phyloP scores from a whole-genome alignment of 1,284 basidiomycete species.

The Apiotrichum montevideense region DNA sequence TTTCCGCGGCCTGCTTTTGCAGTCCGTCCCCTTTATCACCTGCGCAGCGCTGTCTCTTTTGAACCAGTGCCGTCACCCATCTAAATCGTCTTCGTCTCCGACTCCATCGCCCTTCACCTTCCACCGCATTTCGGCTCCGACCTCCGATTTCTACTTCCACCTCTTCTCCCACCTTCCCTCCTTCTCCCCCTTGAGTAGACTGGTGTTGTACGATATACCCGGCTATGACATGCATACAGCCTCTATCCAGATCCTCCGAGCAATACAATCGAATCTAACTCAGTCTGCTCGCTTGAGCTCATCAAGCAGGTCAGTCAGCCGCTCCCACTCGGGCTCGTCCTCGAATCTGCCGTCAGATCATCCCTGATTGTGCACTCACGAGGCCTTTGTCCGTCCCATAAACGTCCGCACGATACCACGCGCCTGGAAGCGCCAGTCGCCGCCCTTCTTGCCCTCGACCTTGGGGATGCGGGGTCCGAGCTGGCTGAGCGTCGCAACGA shows the following conservation, averaged over 20 bases:
- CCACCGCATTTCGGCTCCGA: no score
- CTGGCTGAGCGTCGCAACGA: conserved; percentile 74
- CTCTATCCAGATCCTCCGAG: neutral
- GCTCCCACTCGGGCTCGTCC: conserved; percentile 76
- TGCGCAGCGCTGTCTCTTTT: no score
- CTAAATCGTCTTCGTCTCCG: no score
- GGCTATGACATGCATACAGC: conserved; percentile 10
- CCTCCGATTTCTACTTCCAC: neutral
- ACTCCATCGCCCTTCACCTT: no score
- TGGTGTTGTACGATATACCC: conserved; percentile 15
- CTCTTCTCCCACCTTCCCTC: neutral
- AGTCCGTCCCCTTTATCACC: no score
- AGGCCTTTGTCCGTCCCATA: conserved; percentile 57
- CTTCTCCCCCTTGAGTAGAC: neutral
- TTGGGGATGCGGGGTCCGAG: conserved; percentile 61
- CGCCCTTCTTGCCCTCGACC: conserved; percentile 49
- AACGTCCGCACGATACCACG: conserved; percentile 83
- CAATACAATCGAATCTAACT: neutral
- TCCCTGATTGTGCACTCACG: conserved; percentile 28
- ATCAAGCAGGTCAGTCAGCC: conserved; percentile 54
- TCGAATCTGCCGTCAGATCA: conserved; percentile 54
- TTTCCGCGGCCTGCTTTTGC: no score
- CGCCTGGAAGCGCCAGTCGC: conserved; percentile 75
- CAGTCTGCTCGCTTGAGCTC: conserved; percentile 43
- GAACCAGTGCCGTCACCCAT: no score